Evolutionary conservation across 768 basidiomycete species (phyloP).

Genomic region (Rhodotorula kratochvilovae): DNA sequence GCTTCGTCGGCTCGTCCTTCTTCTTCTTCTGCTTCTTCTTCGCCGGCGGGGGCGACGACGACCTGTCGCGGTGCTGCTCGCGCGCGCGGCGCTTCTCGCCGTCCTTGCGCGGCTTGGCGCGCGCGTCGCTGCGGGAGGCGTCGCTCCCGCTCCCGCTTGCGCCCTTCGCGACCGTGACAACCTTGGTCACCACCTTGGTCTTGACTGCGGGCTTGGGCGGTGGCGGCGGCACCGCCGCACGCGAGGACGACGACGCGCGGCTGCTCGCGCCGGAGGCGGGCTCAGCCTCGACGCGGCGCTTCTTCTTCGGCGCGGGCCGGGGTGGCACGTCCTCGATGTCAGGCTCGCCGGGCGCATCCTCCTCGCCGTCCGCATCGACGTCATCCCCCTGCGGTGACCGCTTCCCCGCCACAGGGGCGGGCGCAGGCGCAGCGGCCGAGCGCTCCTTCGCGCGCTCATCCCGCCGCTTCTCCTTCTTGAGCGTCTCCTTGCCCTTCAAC

Average conservation of each 20-base stretch:
- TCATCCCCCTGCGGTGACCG: neutral
- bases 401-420: neutral
- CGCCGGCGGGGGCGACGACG: neutral
- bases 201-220: neutral
- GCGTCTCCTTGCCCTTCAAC: constrained; percentile 33
- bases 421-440: neutral
- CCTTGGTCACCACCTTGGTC: neutral
- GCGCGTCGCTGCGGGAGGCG: neutral
- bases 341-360: neutral
- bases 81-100: neutral
- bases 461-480: constrained; percentile 26
- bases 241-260: neutral
- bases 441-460: neutral
- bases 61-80: neutral
- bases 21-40: neutral
- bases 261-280: neutral
- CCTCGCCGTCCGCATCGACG: neutral
- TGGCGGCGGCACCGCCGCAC: neutral
- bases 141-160: neutral
- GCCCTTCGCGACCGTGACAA: neutral
- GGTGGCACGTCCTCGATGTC: neutral
- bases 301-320: constrained; percentile 4
- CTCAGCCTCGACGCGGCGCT: neutral
- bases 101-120: neutral
- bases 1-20: neutral